These are phyloP conservation scores for Agrocybe praecox DNA, from an alignment of 768 basidiomycete genomes.

Conservation along the genomic window DNA sequence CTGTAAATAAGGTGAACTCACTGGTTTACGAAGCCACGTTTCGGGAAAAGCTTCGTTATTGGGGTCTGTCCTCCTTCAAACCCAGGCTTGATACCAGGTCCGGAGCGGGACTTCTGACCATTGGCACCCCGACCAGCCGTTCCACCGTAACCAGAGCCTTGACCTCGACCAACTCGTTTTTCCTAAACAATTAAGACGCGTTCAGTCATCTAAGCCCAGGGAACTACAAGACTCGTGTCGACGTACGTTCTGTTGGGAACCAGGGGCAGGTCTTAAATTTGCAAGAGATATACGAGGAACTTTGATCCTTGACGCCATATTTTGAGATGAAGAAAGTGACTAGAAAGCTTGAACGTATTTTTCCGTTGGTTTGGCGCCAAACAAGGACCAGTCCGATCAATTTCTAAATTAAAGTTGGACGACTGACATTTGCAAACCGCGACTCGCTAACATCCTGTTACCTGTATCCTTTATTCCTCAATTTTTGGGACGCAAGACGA, in stretches of 20 bases:
- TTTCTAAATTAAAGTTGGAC: background rate
- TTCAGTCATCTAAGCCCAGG: background rate
- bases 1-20: slow-evolving; percentile 47
- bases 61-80: slow-evolving; percentile 99
- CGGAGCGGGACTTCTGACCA: slow-evolving; percentile 92
- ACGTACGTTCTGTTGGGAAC: slow-evolving; percentile 68
- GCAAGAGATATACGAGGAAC: slow-evolving; percentile 58
- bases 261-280: slow-evolving; percentile 69
- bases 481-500: no score
- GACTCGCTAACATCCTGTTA: no score
- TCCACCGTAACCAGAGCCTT: slow-evolving; percentile 88
- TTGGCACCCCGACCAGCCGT: slow-evolving; percentile 95
- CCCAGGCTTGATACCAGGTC: slow-evolving; percentile 78
- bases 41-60: slow-evolving; percentile 87
- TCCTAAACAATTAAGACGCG: slow-evolving; percentile 49
- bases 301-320: slow-evolving; percentile 41
- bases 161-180: slow-evolving; percentile 95
- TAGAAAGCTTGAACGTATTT: background rate
- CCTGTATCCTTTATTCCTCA: no score
- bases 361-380: slow-evolving; percentile 4
- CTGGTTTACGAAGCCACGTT: slow-evolving; percentile 94
- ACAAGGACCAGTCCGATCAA: background rate
- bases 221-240: background rate
- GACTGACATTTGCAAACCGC: no score
- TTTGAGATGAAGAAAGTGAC: background rate